Evolutionary conservation across 768 basidiomycete species (phyloP).

Genomic region (Mycena rebaudengoi): DNA sequence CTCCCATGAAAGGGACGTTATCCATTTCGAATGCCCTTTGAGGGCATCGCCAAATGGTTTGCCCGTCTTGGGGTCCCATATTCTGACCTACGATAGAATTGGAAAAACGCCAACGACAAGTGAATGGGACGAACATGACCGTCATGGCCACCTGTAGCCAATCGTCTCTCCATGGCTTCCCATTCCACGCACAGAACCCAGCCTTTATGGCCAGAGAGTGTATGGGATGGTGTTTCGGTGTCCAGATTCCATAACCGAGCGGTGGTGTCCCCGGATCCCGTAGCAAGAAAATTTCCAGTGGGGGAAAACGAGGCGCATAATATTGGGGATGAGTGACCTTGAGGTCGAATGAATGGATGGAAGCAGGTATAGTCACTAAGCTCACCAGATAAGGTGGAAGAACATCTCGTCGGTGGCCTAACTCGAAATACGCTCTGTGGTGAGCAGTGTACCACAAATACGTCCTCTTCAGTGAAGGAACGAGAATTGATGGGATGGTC

Average conservation of each 20-base stretch:
- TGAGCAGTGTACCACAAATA: slow-evolving; percentile 88
- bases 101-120: background rate
- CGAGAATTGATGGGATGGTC: slow-evolving; percentile 65
- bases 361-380: slow-evolving; percentile 18
- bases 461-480: slow-evolving; percentile 84
- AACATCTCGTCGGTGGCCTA: slow-evolving; percentile 92
- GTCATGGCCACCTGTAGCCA: slow-evolving; percentile 96
- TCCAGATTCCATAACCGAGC: slow-evolving; percentile 94
- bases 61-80: slow-evolving; percentile 96
- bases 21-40: slow-evolving; percentile 96
- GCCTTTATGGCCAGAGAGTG: slow-evolving; percentile 87
- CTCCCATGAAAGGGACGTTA: slow-evolving; percentile 95
- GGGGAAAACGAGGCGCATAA: slow-evolving; percentile 96
- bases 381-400: slow-evolving; percentile 86
- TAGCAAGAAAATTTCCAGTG: slow-evolving; percentile 89
- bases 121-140: slow-evolving; percentile 68
- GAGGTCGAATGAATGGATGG: background rate
- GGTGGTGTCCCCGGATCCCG: slow-evolving; percentile 94
- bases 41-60: slow-evolving; percentile 89
- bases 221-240: slow-evolving; percentile 91
- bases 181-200: slow-evolving; percentile 99
- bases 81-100: slow-evolving; percentile 59
- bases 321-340: slow-evolving; percentile 93
- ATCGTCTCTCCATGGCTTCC: slow-evolving; percentile 90
- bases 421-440: slow-evolving; percentile 97